Conservation (phyloP, 2,329 filamentous ascomycete species). For the Cytospora schulzeri region DNA sequence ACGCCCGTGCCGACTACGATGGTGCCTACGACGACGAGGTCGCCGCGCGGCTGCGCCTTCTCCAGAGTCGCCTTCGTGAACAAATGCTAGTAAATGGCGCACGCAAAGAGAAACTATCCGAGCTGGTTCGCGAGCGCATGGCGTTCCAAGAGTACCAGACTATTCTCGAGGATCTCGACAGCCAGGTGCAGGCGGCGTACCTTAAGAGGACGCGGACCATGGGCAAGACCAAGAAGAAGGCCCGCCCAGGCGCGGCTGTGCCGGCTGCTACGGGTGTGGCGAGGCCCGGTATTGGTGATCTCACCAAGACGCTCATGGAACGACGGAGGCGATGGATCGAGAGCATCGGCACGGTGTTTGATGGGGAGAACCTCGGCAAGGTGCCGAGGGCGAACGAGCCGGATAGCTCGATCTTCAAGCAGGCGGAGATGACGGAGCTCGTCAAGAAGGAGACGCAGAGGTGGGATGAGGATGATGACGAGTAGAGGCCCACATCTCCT, state of each 20-base stretch:
- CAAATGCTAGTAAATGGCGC: slow-evolving; percentile 88
- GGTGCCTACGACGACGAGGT: slow-evolving; percentile 93
- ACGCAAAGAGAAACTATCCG: slow-evolving; percentile 81
- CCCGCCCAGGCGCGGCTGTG: slow-evolving; percentile 72
- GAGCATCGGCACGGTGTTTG: slow-evolving; percentile 87
- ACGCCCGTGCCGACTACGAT: slow-evolving; percentile 70
- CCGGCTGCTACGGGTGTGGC: slow-evolving; percentile 64
- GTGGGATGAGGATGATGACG: slow-evolving; percentile 80
- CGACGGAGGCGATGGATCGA: slow-evolving; percentile 86
- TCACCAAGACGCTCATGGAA: slow-evolving; percentile 91
- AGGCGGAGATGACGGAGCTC: slow-evolving; percentile 70
- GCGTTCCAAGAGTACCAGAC: slow-evolving; percentile 96
- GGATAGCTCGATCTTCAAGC: slow-evolving; percentile 71
- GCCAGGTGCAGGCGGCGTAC: slow-evolving; percentile 92
- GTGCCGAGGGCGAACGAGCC: slow-evolving; percentile 70
- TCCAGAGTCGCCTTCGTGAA: slow-evolving; percentile 81
- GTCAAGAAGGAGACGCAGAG: slow-evolving; percentile 76
- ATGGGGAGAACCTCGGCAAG: slow-evolving; percentile 73
- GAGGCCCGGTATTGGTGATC: slow-evolving; percentile 83
- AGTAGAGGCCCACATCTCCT: slow-evolving; percentile 33
- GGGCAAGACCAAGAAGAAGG: slow-evolving; percentile 91
- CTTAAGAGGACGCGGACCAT: slow-evolving; percentile 93
- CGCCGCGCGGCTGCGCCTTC: slow-evolving; percentile 80
- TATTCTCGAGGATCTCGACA: slow-evolving; percentile 94
- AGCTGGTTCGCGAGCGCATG: slow-evolving; percentile 89